These are phyloP conservation scores for Daedaleopsis nitida DNA, from an alignment of 768 basidiomycete genomes.

Conservation along the genomic window DNA sequence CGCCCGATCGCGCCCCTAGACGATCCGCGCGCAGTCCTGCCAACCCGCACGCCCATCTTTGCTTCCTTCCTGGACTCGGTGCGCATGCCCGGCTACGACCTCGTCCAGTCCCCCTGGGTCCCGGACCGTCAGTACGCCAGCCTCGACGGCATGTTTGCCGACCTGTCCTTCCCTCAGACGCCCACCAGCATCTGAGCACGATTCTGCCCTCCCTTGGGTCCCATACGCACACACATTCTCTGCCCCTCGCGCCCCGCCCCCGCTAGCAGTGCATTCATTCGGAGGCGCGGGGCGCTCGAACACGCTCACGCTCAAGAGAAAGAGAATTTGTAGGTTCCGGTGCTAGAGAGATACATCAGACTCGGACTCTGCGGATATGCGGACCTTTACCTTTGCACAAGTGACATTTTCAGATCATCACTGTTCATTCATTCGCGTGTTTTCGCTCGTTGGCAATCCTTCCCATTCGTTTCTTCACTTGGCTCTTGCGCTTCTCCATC, in stretches of 20 bases:
- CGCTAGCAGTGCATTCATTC: background rate
- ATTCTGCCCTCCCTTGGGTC: no score
- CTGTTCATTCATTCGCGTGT: conserved; percentile 14
- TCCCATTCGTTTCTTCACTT: conserved; percentile 5
- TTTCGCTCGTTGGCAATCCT: conserved; percentile 19
- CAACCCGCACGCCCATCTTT: conserved; percentile 23
- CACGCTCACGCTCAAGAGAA: background rate
- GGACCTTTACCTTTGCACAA: conserved; percentile 20
- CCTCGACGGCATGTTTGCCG: conserved; percentile 19
- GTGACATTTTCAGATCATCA: conserved; percentile 9
- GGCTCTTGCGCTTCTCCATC: background rate
- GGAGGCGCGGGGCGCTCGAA: background rate
- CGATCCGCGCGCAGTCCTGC: conserved; percentile 21
- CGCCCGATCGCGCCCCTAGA: conserved; percentile 18
- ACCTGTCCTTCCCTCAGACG: conserved; percentile 22
- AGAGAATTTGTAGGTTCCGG: conserved; percentile 1
- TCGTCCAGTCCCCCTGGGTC: conserved; percentile 25
- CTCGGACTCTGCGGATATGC: conserved; percentile 18
- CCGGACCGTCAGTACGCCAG: conserved; percentile 21
- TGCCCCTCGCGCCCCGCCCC: background rate
- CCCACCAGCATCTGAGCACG: conserved; percentile 16
- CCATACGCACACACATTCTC: background rate
- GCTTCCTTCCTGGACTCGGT: conserved; percentile 26
- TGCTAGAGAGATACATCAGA: conserved; percentile 11
- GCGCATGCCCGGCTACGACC: conserved; percentile 22